Evolutionary conservation across 2,329 filamentous ascomycete genomes (phyloP), one percentile per base, ranked within the genome.

Genomic region (Penicillium sp.): DNA sequence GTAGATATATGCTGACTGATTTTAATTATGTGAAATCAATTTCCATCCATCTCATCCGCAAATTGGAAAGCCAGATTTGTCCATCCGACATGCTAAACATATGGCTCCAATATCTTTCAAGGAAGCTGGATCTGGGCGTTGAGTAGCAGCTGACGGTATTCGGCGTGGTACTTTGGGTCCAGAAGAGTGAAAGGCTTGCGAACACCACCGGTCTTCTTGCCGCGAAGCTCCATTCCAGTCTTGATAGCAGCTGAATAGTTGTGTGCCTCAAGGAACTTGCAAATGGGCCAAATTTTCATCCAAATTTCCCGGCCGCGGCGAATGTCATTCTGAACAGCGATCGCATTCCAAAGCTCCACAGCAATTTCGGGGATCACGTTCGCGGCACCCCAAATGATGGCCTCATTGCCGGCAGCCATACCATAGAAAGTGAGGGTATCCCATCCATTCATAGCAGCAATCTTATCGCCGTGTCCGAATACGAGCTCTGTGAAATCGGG

Each of bases 351-450:
- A 1, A 82, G 64, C 63, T 79, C 64, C 8, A 79, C 69, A 0
- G 77, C 77, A 14, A 81, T 63, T 56, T 81, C 79, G 0, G 79
- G 79, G 10, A 82, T 76, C 10, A 82, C 67, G 54, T 82, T 82
- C 2, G 79, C 75, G 0, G 79, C 77, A 1, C 79, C 79, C 79
- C 79, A 81, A 1, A 81, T 76, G 2, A 75, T 77, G 2, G 80
- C 79, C 47, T 77, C 77, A 11, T 77, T 77, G 0, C 80, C 80
- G 0, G 79, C 79, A 0, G 75, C 77, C 6, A 82, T 65, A 10
- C 79, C 79, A 56, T 81, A 81, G 61, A 82, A 82, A 0, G 80
- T 82, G 9, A 82, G 67, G 0, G 79, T 81, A 54, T 82, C 80
- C 80, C 79, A 82, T 2, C 79, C 79, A 53, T 82, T 82, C 63